Evolutionary conservation across 805 yeast species (phyloP).

Genomic region (Cephaloascus albidus): DNA sequence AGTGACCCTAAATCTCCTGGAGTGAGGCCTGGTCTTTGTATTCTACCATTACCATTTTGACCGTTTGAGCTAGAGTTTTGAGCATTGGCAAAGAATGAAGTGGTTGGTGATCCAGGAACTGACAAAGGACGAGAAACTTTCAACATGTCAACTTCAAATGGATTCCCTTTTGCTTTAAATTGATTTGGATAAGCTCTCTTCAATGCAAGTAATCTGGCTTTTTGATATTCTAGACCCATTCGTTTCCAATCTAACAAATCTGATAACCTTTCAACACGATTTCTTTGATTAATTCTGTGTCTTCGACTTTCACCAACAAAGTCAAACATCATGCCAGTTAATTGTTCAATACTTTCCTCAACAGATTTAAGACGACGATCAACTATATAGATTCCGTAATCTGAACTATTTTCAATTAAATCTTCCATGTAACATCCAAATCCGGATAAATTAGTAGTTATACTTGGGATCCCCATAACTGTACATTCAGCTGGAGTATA

Average conservation of each 20-base stretch:
- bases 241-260: conserved; percentile 96
- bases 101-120: conserved; percentile 96
- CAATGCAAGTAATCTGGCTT: conserved; percentile 86
- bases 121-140: conserved; percentile 87
- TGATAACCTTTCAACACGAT: conserved; percentile 88
- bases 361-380: conserved; percentile 89
- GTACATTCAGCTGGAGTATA: conserved; percentile 99
- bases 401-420: conserved; percentile 84
- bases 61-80: too few species aligned
- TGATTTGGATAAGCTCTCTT: conserved; percentile 90
- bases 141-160: conserved; percentile 34
- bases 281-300: conserved; percentile 95
- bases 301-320: conserved; percentile 86
- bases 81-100: too few species aligned
- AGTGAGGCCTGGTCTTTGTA: conserved; percentile 63
- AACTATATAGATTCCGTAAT: conserved; percentile 94
- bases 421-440: conserved; percentile 99
- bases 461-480: conserved; percentile 98
- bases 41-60: too few species aligned
- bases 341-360: conserved; percentile 88
- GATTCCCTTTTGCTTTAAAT: conserved; percentile 46
- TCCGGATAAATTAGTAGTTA: conserved; percentile 92
- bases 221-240: conserved; percentile 94
- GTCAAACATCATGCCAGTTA: conserved; percentile 82
- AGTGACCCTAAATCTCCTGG: conserved; percentile 98